Percentiles rank a stretch among this genome's conserved stretches.
Conservation (phyloP, 73 alveolate genomes). For the Paramecium bursaria region DNA sequence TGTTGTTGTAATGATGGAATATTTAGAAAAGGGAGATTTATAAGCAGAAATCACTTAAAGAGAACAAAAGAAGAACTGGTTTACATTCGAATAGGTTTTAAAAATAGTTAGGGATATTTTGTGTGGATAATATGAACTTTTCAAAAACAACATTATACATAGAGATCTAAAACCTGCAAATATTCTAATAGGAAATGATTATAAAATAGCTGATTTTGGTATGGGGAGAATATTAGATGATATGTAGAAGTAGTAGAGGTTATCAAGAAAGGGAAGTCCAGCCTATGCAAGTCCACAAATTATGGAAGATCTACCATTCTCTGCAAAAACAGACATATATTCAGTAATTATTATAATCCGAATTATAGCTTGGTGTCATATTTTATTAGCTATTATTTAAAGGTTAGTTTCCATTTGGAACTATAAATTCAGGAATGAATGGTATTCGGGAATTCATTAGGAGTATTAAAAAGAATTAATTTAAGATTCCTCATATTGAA, state of each 20-base stretch:
- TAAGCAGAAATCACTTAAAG: slow-evolving; percentile 74
- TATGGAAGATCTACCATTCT: neutral
- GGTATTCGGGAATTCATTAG: too few relatives aligned
- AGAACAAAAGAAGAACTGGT: slow-evolving; percentile 81
- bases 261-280: slow-evolving; percentile 63
- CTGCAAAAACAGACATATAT: slow-evolving; percentile 26
- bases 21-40: slow-evolving; percentile 95
- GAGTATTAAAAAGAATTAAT: too few relatives aligned
- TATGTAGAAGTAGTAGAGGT: neutral
- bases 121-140: slow-evolving; percentile 89
- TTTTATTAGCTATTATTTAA: too few relatives aligned
- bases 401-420: too few relatives aligned
- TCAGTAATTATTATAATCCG: neutral
- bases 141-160: slow-evolving; percentile 93
- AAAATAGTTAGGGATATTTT: slow-evolving; percentile 88
- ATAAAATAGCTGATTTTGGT: slow-evolving; percentile 97
- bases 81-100: slow-evolving; percentile 85
- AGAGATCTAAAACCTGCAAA: slow-evolving; percentile 99
- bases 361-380: slow-evolving; percentile 15
- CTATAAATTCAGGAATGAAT: too few relatives aligned
- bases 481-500: too few relatives aligned
- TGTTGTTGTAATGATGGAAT: slow-evolving; percentile 49
- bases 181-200: slow-evolving; percentile 89
- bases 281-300: slow-evolving; percentile 68
- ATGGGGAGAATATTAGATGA: slow-evolving; percentile 85